phyloP scores from a whole-genome alignment of 768 basidiomycete genomes.

The Mycena crocata region DNA sequence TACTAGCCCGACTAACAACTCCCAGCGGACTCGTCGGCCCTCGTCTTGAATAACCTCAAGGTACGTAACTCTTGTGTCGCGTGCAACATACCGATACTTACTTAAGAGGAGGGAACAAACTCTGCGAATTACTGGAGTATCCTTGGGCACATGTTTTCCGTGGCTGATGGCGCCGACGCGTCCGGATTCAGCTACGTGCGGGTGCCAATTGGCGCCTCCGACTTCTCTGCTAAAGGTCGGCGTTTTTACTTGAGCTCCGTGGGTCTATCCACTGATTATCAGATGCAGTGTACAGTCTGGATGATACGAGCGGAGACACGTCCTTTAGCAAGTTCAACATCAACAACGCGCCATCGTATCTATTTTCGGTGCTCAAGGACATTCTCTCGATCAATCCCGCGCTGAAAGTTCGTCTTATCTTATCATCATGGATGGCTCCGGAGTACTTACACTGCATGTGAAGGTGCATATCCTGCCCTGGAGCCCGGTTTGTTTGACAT shows the following conservation, averaged over 20 bases:
- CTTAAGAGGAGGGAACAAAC: constrained; percentile 56
- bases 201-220: constrained; percentile 78
- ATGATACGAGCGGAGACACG: constrained; percentile 70
- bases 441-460: constrained; percentile 8
- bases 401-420: constrained; percentile 37
- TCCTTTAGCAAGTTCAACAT: constrained; percentile 70
- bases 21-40: constrained; percentile 79
- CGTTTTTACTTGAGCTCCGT: neutral
- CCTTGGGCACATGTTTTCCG: constrained; percentile 69
- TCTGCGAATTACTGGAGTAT: constrained; percentile 68
- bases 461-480: constrained; percentile 72
- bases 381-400: constrained; percentile 66
- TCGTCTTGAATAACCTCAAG: constrained; percentile 74
- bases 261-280: neutral
- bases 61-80: constrained; percentile 44
- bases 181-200: constrained; percentile 80
- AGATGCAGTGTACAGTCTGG: constrained; percentile 71
- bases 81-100: neutral
- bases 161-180: constrained; percentile 67
- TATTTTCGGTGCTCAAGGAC: constrained; percentile 74
- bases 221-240: constrained; percentile 72
- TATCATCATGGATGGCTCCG: neutral
- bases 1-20: neutral
- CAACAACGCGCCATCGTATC: constrained; percentile 67
- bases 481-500: constrained; percentile 76